Evolutionary conservation across 768 basidiomycete species (phyloP), one percentile per base, ranked within the genome.

Genomic region (Arthromyces matolae): DNA sequence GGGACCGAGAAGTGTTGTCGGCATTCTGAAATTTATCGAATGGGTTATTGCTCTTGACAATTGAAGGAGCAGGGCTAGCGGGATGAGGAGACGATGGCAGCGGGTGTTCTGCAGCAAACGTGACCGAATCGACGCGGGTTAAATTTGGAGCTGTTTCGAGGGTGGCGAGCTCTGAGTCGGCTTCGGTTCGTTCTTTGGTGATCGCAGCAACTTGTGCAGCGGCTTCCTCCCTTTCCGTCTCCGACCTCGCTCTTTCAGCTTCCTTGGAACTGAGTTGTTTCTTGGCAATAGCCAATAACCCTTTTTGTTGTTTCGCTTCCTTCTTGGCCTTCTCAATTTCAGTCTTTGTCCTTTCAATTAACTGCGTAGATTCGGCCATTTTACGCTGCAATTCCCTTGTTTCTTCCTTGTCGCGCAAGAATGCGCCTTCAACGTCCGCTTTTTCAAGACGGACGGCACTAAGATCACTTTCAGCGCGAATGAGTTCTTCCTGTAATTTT

Each of bases 281-380:
- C 71, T 86, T 86, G 5, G 91, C 89, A 62, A 98, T 95, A 4
- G 93, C 93, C 19, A 95, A 76, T 53, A 95, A 75, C 8, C 96
- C 96, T 64, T 92, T 97, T 71, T 97, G 94, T 61, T 96, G 92
- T 64, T 95, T 87, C 2, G 89, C 92, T 42, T 97, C 94, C 68
- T 90, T 98, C 72, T 84, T 93, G 32, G 79, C 64, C 70, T 89
- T 93, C 65, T 98, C 96, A 18, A 93, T 71, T 51, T 89, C 84
- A 9, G 68, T 71, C 64, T 88, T 93, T 42, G 85, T 63, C 9
- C 70, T 60, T 37, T 87, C 80, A 28, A 84, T 84, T 64, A 93
- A 82, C 51, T 83, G 78, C 7, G 83, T 80, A 13, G 81, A 79
- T 58, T 93, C 91, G 10, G 81, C 74, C 87, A 97, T 89, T 63